phyloP scores from a whole-genome alignment of 2,329 filamentous ascomycete species.

The Xylariaceae sp. region DNA sequence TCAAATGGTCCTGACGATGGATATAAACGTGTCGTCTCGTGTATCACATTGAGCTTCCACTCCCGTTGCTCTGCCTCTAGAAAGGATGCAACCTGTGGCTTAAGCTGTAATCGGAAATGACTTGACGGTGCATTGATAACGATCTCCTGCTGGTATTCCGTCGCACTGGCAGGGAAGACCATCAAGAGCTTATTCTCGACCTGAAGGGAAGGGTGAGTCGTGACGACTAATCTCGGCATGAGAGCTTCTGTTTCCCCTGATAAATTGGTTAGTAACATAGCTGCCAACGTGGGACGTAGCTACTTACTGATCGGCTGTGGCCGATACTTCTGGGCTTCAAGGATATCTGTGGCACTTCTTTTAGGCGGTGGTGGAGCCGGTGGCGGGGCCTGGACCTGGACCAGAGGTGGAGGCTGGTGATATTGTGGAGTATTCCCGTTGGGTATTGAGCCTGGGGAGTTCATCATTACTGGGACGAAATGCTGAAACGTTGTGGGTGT shows the following conservation, averaged over 20 bases:
- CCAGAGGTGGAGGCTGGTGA: conserved; percentile 22
- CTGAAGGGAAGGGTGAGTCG: conserved; percentile 67
- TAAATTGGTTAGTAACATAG: conserved; percentile 23
- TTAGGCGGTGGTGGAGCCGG: conserved; percentile 36
- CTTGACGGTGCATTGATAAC: conserved; percentile 72
- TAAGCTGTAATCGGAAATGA: conserved; percentile 75
- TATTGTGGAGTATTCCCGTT: conserved; percentile 32
- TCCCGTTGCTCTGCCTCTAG: conserved; percentile 68
- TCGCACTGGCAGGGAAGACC: conserved; percentile 69
- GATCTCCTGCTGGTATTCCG: conserved; percentile 72
- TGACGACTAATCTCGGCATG: conserved; percentile 39
- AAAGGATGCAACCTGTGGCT: conserved; percentile 67
- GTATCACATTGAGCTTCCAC: conserved; percentile 77
- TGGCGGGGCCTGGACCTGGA: conserved; percentile 21
- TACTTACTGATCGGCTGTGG: conserved; percentile 41
- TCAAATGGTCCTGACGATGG: conserved; percentile 56
- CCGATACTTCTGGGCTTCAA: conserved; percentile 44
- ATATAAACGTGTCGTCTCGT: conserved; percentile 70
- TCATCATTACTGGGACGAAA: conserved; percentile 34
- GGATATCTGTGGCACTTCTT: conserved; percentile 41
- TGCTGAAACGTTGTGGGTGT: conserved; percentile 41
- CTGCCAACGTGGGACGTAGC: not conserved
- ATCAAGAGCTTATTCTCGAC: conserved; percentile 67
- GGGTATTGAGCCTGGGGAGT: conserved; percentile 22
- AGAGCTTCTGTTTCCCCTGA: conserved; percentile 41